Evolutionary conservation across 768 basidiomycete species (phyloP).

Genomic region (Leccinum incarnatum): DNA sequence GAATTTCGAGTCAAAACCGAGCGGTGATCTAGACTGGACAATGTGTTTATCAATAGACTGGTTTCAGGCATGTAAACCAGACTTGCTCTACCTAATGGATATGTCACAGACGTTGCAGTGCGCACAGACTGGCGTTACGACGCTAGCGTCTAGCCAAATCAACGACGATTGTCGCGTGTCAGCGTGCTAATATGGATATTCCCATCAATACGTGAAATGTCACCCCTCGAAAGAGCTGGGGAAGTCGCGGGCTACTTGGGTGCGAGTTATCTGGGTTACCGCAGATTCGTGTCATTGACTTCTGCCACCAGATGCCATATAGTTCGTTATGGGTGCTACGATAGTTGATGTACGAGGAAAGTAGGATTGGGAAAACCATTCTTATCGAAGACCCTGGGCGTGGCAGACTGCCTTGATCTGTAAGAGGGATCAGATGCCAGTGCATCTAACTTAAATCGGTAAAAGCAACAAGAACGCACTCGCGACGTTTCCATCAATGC

Average conservation of each 20-base stretch:
- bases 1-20: background rate
- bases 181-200: background rate
- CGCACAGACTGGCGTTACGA: background rate
- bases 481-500: slow-evolving; percentile 10
- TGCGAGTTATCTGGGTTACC: slow-evolving; percentile 33
- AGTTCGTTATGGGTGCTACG: slow-evolving; percentile 37
- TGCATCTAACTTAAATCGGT: slow-evolving; percentile 18
- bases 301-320: slow-evolving; percentile 54
- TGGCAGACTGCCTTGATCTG: slow-evolving; percentile 4
- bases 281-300: slow-evolving; percentile 3
- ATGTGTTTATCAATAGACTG: background rate
- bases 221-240: slow-evolving; percentile 35
- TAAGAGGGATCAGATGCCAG: slow-evolving; percentile 7
- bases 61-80: background rate
- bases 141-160: background rate
- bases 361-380: too few relatives aligned
- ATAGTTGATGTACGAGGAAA: too few relatives aligned
- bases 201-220: background rate
- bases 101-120: background rate
- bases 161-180: background rate
- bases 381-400: background rate
- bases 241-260: slow-evolving; percentile 84
- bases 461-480: slow-evolving; percentile 7
- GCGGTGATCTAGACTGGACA: background rate
- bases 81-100: slow-evolving; percentile 6